These are phyloP conservation scores for Piper longum DNA, from an alignment of 164 flowering plant species.

Conservation along the genomic window DNA sequence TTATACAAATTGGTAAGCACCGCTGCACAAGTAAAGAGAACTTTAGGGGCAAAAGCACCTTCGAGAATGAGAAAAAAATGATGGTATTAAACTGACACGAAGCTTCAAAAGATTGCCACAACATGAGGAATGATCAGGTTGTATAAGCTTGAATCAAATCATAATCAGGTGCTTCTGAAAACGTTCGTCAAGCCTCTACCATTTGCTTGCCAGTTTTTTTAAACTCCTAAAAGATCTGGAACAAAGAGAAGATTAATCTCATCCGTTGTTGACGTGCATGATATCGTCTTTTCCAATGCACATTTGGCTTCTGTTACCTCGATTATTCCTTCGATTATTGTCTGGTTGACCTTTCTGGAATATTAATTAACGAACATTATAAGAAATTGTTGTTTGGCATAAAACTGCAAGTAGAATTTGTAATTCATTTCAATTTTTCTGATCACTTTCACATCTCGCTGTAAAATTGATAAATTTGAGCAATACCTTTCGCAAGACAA, in stretches of 20 bases:
- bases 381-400: background rate
- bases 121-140: no score
- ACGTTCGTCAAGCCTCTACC: no score
- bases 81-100: no score
- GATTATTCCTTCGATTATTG: slow-evolving; percentile 16
- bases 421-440: background rate
- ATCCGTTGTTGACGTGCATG: slow-evolving; percentile 19
- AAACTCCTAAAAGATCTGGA: background rate
- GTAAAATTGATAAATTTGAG: background rate
- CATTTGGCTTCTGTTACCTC: slow-evolving; percentile 48
- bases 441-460: background rate
- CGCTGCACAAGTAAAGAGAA: no score
- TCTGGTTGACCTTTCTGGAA: slow-evolving; percentile 70
- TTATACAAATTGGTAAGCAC: no score
- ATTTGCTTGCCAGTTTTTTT: no score
- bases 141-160: no score
- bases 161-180: no score
- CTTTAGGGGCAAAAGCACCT: no score
- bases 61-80: no score
- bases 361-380: slow-evolving; percentile 4
- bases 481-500: slow-evolving; percentile 76
- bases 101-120: no score
- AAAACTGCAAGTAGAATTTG: background rate
- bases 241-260: background rate
- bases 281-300: slow-evolving; percentile 59